Conservation (phyloP, 768 basidiomycete genomes). For the Royoungia palumana region DNA sequence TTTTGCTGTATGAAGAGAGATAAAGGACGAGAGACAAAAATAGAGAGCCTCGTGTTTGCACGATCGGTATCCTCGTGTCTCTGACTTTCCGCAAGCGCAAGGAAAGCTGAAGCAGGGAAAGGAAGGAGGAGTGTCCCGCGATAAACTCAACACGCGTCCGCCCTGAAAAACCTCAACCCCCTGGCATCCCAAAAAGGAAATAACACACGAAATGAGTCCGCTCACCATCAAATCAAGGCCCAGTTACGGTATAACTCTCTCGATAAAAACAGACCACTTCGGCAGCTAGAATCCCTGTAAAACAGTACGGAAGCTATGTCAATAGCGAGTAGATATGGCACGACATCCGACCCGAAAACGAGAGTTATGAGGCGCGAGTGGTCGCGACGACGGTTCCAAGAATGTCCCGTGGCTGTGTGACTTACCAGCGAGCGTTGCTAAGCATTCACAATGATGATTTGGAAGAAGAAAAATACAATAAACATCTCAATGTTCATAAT, state of each 20-base stretch:
- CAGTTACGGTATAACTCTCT: constrained; percentile 10
- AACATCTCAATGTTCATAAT: too few relatives aligned
- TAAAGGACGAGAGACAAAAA: constrained; percentile 18
- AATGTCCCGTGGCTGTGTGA: background rate
- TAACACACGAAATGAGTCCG: constrained; percentile 14
- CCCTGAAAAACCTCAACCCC: constrained; percentile 35
- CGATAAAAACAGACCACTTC: too few relatives aligned
- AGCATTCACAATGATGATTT: constrained; percentile 13
- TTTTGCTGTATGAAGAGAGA: constrained; percentile 27
- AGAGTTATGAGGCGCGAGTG: background rate
- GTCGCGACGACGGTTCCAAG: background rate
- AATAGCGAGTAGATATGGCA: constrained; percentile 2
- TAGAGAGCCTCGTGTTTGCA: constrained; percentile 47
- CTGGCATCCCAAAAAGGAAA: constrained; percentile 29
- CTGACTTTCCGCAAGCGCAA: constrained; percentile 39
- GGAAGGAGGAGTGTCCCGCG: constrained; percentile 16
- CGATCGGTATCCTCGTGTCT: constrained; percentile 47
- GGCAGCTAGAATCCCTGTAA: background rate
- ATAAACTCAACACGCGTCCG: constrained; percentile 25
- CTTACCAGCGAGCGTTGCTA: constrained; percentile 22
- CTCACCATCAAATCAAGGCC: constrained; percentile 25
- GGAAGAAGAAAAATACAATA: constrained; percentile 15
- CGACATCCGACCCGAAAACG: background rate
- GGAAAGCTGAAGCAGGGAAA: constrained; percentile 24
- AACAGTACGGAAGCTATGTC: background rate